Evolutionary conservation across 805 yeast species (phyloP), one percentile per base, ranked within the genome.

Genomic region (Candida ipomoeae): DNA sequence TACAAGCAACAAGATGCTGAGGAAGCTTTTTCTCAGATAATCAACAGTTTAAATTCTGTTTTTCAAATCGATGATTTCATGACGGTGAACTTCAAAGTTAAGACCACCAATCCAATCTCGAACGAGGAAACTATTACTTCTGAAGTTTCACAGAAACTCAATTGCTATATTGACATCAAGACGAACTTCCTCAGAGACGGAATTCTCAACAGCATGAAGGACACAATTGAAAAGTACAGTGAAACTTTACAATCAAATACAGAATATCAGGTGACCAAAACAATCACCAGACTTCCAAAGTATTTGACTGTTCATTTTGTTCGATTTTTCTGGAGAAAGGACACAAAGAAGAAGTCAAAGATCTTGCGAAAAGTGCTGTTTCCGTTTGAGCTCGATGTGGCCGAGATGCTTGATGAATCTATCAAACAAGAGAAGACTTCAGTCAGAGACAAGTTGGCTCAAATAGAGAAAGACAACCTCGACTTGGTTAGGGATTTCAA

Each of bases 1-100:
- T 87, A 79, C 64, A 90, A 89, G 68, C 99, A 94, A 71, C 99
- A 94, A 70, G 99, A 94, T 73, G 99, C 99, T 0, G 99, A 94
- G 71, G 99, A 94, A 66, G 87, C 92, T 15, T 90, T 83, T 70
- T 85, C 97, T 6, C 92, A 87, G 65, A 77, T 94, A 46, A 69
- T 91, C 55, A 70, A 73, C 34, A 69, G 77, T 32, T 66, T 89
- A 52, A 66, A 77, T 35, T 61, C 67, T 20, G 77, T 74, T 11
- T 75, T 78, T 23, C 77, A 80, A 18, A 66, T 82, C 36, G 81
- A 81, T 47, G 78, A 78, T 51, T 75, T 76, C 54, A 86, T 91
- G 65, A 81, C 80, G 43, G 74, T 95, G 42, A 74, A 77, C 37
- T 86, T 87, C 62, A 83, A 79, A 58, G 78, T 84, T 5, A 70